Evolutionary conservation across 106 monocot species (phyloP).

Genomic region (Dendrobium chrysotoxum): DNA sequence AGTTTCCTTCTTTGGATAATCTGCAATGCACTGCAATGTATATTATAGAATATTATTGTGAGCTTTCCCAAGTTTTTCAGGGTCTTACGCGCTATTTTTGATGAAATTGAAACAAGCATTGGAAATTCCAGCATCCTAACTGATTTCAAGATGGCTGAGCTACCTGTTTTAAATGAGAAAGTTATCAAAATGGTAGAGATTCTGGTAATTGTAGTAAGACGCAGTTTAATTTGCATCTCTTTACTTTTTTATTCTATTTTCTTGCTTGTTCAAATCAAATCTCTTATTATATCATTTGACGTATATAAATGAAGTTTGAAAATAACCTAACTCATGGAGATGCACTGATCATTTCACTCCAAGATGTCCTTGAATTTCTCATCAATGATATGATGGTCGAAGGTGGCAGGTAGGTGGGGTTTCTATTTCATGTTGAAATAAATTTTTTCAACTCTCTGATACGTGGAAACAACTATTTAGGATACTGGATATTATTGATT

Average conservation of each 20-base stretch:
- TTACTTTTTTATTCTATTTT: not conserved
- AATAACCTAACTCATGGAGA: constrained; percentile 34
- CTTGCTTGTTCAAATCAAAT: not conserved
- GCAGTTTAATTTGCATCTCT: not conserved
- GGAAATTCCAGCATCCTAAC: constrained; percentile 32
- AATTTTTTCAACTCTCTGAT: not conserved
- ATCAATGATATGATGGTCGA: constrained; percentile 55
- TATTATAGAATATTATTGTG: not conserved
- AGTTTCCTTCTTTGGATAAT: not conserved
- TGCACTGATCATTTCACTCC: constrained; percentile 49
- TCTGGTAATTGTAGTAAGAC: constrained; percentile 36
- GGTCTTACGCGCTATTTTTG: constrained; percentile 34
- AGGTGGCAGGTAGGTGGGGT: constrained; percentile 29
- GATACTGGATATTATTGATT: constrained; percentile 42
- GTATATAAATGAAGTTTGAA: constrained; percentile 32
- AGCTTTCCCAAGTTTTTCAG: constrained; percentile 30
- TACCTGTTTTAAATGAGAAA: constrained; percentile 43
- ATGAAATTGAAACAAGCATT: constrained; percentile 38
- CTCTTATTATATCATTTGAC: not conserved
- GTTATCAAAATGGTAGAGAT: constrained; percentile 29
- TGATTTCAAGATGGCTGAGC: constrained; percentile 40
- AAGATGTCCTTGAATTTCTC: constrained; percentile 67
- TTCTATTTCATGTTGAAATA: not conserved
- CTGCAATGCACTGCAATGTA: not conserved
- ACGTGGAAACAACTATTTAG: constrained; percentile 20